Evolutionary conservation across 768 basidiomycete genomes (phyloP).

Genomic region (Suillus cothurnatus): DNA sequence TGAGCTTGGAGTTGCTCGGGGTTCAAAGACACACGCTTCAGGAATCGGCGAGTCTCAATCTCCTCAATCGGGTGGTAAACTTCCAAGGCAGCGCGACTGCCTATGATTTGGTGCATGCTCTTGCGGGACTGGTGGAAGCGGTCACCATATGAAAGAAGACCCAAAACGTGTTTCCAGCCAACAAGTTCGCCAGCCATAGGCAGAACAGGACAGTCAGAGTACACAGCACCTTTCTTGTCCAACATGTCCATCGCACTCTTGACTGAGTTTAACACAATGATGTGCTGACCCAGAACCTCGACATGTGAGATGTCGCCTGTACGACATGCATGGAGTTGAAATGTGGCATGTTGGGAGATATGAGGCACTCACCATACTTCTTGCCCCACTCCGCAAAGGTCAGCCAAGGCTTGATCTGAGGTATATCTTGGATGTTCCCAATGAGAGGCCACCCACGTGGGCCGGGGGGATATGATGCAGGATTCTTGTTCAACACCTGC

Average conservation of each 20-base stretch:
- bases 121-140: constrained; percentile 45
- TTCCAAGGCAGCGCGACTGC: constrained; percentile 39
- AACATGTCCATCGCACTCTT: constrained; percentile 56
- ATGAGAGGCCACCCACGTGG: too few relatives aligned
- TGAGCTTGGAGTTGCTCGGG: too few relatives aligned
- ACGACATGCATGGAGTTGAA: too few relatives aligned
- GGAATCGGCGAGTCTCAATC: too few relatives aligned
- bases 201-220: constrained; percentile 63
- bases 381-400: too few relatives aligned
- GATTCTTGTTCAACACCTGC: too few relatives aligned
- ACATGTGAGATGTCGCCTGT: constrained; percentile 62
- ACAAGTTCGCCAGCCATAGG: constrained; percentile 41
- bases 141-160: constrained; percentile 41
- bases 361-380: too few relatives aligned
- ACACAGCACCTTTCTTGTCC: constrained; percentile 65
- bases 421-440: too few relatives aligned
- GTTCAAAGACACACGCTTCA: too few relatives aligned
- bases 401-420: too few relatives aligned
- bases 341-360: too few relatives aligned
- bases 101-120: constrained; percentile 42
- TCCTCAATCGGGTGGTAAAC: constrained; percentile 6
- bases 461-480: too few relatives aligned
- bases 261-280: constrained; percentile 56
- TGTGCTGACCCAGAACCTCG: constrained; percentile 59
- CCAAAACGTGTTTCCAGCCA: constrained; percentile 35